These are phyloP conservation scores for Nigrospora sphaerica DNA, from an alignment of 2,329 filamentous ascomycete species.

Conservation along the genomic window DNA sequence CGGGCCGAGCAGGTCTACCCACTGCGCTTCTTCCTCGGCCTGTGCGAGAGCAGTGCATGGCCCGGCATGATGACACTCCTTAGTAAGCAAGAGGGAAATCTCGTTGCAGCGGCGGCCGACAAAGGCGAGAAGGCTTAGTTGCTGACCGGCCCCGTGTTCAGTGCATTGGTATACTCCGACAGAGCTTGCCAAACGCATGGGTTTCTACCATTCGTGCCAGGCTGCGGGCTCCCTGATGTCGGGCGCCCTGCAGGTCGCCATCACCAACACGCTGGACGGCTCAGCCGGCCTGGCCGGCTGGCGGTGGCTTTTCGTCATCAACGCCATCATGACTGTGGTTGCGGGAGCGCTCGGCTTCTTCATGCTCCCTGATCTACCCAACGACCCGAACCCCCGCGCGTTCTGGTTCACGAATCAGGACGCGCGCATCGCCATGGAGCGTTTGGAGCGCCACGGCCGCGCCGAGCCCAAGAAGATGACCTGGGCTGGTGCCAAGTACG, in stretches of 20 bases:
- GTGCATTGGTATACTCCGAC: slow-evolving; percentile 33
- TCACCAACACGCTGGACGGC: slow-evolving; percentile 43
- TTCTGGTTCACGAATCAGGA: slow-evolving; percentile 38
- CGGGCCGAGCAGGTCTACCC: slow-evolving; percentile 27
- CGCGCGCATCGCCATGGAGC: slow-evolving; percentile 31
- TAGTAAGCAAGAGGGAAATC: slow-evolving; percentile 12
- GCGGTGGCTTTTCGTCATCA: slow-evolving; percentile 49
- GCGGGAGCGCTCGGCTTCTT: slow-evolving; percentile 44
- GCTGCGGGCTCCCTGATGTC: slow-evolving; percentile 45
- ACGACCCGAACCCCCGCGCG: slow-evolving; percentile 29
- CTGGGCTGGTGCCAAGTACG: slow-evolving; percentile 30
- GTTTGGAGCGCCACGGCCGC: slow-evolving; percentile 34
- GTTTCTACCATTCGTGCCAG: slow-evolving; percentile 46
- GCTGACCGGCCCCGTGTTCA: slow-evolving; percentile 10
- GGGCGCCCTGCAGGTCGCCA: slow-evolving; percentile 45
- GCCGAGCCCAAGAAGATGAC: slow-evolving; percentile 37
- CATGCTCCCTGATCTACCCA: slow-evolving; percentile 35
- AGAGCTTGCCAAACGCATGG: slow-evolving; percentile 43
- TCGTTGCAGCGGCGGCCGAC: too few relatives aligned
- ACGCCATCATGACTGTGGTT: slow-evolving; percentile 46
- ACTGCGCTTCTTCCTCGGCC: slow-evolving; percentile 30
- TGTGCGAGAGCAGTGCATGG: slow-evolving; percentile 32
- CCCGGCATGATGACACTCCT: slow-evolving; percentile 36
- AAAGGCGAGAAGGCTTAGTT: too few relatives aligned
- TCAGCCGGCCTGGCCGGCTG: slow-evolving; percentile 39